Base-by-base conservation (phyloP, 192 early-diverging fungal species). In the Linnemannia elongata region DNA sequence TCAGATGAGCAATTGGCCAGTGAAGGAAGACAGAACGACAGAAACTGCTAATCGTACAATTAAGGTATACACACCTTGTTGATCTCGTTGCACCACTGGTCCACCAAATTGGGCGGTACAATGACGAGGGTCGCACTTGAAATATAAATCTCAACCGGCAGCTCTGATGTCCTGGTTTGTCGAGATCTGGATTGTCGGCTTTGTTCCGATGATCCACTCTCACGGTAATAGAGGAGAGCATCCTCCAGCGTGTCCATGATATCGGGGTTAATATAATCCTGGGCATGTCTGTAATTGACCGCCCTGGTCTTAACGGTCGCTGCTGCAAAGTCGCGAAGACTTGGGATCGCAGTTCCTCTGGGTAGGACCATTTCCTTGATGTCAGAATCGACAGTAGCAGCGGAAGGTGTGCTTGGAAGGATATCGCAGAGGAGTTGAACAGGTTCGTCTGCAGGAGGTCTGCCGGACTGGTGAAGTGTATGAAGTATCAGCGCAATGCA, bases 31-130 rank as follows among this genome's bases (percentile, higher is more conserved):
- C 20, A 52, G 18, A 0, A 17, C 22, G 17, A 18, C 33, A 18
- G 1, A 22, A 24, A 22, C 22, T 13, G 41, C 88, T 88, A n/a
- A 89, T 55, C 1, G 88, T 89, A 35, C 76, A 44, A 22, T 68
- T 55, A 24, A 88, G 85, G 68, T 82, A 38, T 39, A 13, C 82
- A 74, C 74, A 92, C 91, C 85, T 95, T 96, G 88, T 95, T 95
- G 36, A 96, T 90, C 88, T 97, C 95, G n/a, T 88, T 90, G 20
- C 85, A 83, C 96, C 96, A 97, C 77, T 97, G 96, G 18, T 92
- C 93, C 7, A 94, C 78, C 13, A 97, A 79, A 33, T 81, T 78
- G 4, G 75, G 35, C 9, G 85, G 85, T 9, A 87, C 88, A 60
- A 96, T 92, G 15, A 96, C 92, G 9, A 97, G 89, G 1, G 96